A percentile compares a stretch with the other conserved stretches of the same genome.
These are phyloP conservation scores for Extremus antarcticus DNA, from an alignment of 495 filamentous ascomycete genomes.

Conservation along the genomic window DNA sequence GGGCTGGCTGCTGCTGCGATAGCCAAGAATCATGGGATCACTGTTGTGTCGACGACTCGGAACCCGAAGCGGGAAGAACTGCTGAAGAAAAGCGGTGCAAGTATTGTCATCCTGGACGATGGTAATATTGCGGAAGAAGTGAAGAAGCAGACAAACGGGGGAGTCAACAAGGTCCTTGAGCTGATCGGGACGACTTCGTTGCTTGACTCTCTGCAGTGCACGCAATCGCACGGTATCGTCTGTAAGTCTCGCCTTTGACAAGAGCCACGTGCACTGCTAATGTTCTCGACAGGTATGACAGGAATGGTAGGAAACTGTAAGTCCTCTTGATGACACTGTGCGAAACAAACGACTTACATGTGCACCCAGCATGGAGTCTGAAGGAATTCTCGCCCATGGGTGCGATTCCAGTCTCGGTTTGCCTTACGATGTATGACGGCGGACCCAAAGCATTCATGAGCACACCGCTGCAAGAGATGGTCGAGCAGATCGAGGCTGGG, in stretches of 20 bases:
- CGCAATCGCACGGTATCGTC: slow-evolving; percentile 32
- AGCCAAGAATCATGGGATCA: slow-evolving; percentile 33
- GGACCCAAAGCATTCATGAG: slow-evolving; percentile 35
- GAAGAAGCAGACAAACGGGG: slow-evolving; percentile 23
- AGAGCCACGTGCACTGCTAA: too few species aligned
- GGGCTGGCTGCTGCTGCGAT: slow-evolving; percentile 40
- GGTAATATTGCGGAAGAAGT: slow-evolving; percentile 29
- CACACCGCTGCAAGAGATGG: slow-evolving; percentile 38
- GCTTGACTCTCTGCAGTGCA: slow-evolving; percentile 35
- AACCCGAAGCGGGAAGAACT: slow-evolving; percentile 26
- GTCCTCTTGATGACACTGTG: neutral
- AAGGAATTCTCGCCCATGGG: slow-evolving; percentile 39
- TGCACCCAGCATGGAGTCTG: slow-evolving; percentile 29
- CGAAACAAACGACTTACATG: neutral
- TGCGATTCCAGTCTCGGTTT: slow-evolving; percentile 33
- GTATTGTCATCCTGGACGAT: slow-evolving; percentile 35
- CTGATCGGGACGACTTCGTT: slow-evolving; percentile 34
- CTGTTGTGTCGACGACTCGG: slow-evolving; percentile 35
- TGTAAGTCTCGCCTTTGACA: slow-evolving; percentile 23
- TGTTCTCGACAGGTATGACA: slow-evolving; percentile 30
- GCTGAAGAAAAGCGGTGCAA: slow-evolving; percentile 32
- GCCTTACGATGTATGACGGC: slow-evolving; percentile 36
- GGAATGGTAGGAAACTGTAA: slow-evolving; percentile 40
- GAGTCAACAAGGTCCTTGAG: slow-evolving; percentile 41
- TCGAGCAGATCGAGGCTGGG: slow-evolving; percentile 28